phyloP scores from a whole-genome alignment of 2,329 filamentous ascomycete genomes.

The Hypoxylon sp. region DNA sequence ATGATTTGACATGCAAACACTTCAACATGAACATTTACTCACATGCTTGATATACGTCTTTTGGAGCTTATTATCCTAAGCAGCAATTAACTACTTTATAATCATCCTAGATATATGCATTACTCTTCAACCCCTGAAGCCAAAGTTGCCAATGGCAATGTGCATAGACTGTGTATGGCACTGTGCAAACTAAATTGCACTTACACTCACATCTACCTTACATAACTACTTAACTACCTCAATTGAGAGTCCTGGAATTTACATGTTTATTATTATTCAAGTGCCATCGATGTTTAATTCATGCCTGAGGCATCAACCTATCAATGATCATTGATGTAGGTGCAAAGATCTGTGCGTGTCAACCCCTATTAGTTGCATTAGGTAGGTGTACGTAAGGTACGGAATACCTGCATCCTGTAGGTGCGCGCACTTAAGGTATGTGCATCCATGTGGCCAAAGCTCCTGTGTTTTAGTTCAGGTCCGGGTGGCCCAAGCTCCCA shows the following conservation, averaged over 20 bases:
- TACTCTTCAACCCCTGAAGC: background rate
- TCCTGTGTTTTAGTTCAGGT: too few species aligned
- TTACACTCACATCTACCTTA: background rate
- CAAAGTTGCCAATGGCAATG: background rate
- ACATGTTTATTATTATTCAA: too few species aligned
- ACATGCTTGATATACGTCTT: background rate
- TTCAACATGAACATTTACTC: background rate
- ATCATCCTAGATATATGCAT: background rate
- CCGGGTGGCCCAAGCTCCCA: slow-evolving; percentile 15
- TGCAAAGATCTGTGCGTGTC: too few species aligned
- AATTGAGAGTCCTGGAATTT: too few species aligned
- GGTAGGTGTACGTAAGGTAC: too few species aligned
- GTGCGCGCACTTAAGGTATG: too few species aligned
- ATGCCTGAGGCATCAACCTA: background rate
- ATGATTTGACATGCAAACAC: background rate
- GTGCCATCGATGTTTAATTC: background rate
- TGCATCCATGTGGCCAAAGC: background rate
- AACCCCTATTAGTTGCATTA: too few species aligned
- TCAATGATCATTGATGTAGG: too few species aligned
- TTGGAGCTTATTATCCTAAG: background rate
- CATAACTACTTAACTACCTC: too few species aligned
- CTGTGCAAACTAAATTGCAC: background rate
- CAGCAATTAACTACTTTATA: background rate
- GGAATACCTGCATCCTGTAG: too few species aligned
- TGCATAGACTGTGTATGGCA: background rate